A percentile compares a stretch with the other conserved stretches of the same genome.
Conservation (phyloP, 495 filamentous ascomycete genomes). For the Penicillium cinerascens region DNA sequence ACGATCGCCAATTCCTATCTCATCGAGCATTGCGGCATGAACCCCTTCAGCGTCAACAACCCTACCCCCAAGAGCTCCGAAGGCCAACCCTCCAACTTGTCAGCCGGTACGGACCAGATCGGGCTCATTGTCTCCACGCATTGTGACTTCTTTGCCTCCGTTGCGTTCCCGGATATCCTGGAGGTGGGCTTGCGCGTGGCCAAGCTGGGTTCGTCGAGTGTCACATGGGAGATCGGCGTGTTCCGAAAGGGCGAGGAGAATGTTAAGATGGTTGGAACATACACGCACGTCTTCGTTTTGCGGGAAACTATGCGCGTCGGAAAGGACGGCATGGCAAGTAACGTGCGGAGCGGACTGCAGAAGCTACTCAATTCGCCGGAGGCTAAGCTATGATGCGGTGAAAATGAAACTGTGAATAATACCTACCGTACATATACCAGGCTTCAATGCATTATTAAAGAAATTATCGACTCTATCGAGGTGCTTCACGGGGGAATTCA, state of each 20-base stretch:
- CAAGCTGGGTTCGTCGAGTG: constrained; percentile 79
- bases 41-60: constrained; percentile 56
- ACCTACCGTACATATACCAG: neutral
- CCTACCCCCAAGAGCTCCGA: constrained; percentile 15
- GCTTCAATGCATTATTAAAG: too few species aligned
- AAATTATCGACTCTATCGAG: too few species aligned
- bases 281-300: constrained; percentile 86
- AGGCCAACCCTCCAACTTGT: constrained; percentile 9
- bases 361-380: constrained; percentile 37
- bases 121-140: constrained; percentile 73
- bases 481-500: too few species aligned
- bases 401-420: neutral
- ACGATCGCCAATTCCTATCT: constrained; percentile 89
- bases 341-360: constrained; percentile 43
- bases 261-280: constrained; percentile 81
- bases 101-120: constrained; percentile 19
- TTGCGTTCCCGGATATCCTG: constrained; percentile 77
- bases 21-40: constrained; percentile 70
- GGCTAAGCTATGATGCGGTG: constrained; percentile 21
- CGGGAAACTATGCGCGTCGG: constrained; percentile 64
- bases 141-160: constrained; percentile 79
- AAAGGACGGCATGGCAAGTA: constrained; percentile 44
- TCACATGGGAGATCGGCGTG: constrained; percentile 88
- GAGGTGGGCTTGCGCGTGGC: constrained; percentile 81
- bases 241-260: constrained; percentile 72